These are phyloP conservation scores for Penicillium sp. DNA, from an alignment of 2,329 filamentous ascomycete genomes.

Conservation along the genomic window DNA sequence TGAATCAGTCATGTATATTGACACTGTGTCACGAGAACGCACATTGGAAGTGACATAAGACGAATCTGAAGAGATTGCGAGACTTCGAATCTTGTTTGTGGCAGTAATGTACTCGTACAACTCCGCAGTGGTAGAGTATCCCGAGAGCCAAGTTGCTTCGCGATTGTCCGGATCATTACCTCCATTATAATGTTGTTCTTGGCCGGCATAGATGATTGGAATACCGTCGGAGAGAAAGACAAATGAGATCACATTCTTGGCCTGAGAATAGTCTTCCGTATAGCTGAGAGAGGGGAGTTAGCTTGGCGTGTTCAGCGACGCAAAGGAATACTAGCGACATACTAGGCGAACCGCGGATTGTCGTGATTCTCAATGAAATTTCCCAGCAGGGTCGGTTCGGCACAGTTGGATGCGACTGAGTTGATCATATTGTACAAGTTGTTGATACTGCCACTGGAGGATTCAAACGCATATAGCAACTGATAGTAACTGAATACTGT, in stretches of 20 bases:
- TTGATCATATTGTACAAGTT: conserved; percentile 21
- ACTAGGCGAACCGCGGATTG: conserved; percentile 52
- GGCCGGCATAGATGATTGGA: conserved; percentile 64
- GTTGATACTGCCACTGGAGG: conserved; percentile 28
- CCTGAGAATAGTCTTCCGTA: conserved; percentile 35
- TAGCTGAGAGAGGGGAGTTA: background rate
- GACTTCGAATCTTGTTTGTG: conserved; percentile 52
- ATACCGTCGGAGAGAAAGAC: conserved; percentile 61
- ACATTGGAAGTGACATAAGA: conserved; percentile 43
- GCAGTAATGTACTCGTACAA: conserved; percentile 51
- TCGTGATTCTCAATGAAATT: conserved; percentile 62
- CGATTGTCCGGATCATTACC: conserved; percentile 50
- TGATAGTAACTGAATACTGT: conserved; percentile 30
- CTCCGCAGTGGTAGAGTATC: conserved; percentile 46
- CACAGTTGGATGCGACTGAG: conserved; percentile 36
- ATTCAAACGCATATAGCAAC: conserved; percentile 37
- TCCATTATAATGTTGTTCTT: conserved; percentile 60
- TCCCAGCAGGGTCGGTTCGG: conserved; percentile 37
- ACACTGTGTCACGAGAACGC: too few species aligned
- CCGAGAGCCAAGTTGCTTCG: conserved; percentile 56
- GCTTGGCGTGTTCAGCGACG: too few species aligned
- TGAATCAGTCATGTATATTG: too few species aligned
- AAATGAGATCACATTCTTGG: conserved; percentile 61
- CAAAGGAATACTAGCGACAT: too few species aligned
- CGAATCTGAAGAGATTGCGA: conserved; percentile 37